Evolutionary conservation across 139 green algal species (phyloP), one percentile per base, ranked within the genome.

Genomic region (Closterium sp.): DNA sequence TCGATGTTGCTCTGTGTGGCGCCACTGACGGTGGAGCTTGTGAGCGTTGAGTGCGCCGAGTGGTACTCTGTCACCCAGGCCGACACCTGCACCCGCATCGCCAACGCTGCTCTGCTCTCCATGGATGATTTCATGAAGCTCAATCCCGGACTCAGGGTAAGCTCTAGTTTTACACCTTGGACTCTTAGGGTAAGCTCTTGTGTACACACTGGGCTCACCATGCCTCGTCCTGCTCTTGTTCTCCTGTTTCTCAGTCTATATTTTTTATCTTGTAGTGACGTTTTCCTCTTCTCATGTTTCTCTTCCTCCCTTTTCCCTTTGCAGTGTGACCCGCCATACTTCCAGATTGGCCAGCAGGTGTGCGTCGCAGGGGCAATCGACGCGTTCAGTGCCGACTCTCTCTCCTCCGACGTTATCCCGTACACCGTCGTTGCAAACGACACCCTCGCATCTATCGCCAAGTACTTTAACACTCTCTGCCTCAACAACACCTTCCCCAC

Each of bases 61-160:
- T 79, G 62, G 62, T 79, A 79, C 62, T 79, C 62, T 22, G 62
- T 79, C 62, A 79, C 62, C 17, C 62, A 79, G 62, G 62, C 62
- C 62, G 62, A 79, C 62, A 79, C 62, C 62, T 79, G 62, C 62
- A 79, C 9, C 17, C 62, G 19, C 62, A 79, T 79, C 62, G 62
- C 62, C 62, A 79, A 79, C 17, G 62, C 62, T 24, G 62, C 62
- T 22, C 62, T 79, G 62, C 62, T 79, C 19, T 79, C 62, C 17
- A 79, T 79, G 62, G 62, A 79, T 24, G 62, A 92, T 3, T 92
- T 92, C 19, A 34, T 29, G 31, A 34, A 31, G 70, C 86, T 92
- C 84, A 92, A 92, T 24, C 90, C 90, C 24, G 90, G 90, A 2
- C 22, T 87, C 29, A 90, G 88, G 28, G 88, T 90, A 86, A 19